These are phyloP conservation scores for Glutinoglossum americanum DNA, from an alignment of 495 filamentous ascomycete species.

Conservation along the genomic window DNA sequence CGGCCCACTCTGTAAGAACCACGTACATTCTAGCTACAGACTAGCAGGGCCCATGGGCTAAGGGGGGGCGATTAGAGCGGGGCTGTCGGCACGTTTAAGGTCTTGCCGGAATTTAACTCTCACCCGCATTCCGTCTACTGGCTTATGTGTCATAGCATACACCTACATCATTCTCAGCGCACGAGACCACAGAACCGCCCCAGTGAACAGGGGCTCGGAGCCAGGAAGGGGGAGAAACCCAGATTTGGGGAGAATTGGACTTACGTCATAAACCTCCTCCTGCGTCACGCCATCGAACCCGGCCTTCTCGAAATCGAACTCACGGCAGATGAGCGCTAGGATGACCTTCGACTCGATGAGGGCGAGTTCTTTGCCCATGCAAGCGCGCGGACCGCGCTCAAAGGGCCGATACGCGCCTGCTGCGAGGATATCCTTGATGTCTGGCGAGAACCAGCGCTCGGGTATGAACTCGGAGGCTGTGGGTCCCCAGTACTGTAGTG, in stretches of 20 bases:
- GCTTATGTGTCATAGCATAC: neutral
- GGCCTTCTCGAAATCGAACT: constrained; percentile 17
- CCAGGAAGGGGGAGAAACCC: too few relatives aligned
- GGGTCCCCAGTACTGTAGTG: constrained; percentile 1
- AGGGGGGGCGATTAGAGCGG: too few relatives aligned
- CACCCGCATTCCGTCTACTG: neutral
- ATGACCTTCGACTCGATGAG: constrained; percentile 25
- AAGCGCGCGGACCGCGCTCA: constrained; percentile 27
- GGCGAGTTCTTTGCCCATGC: constrained; percentile 32
- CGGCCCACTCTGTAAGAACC: too few relatives aligned
- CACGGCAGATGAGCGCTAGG: constrained; percentile 22
- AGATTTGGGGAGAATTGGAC: neutral
- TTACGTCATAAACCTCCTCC: neutral
- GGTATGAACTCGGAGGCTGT: constrained; percentile 22
- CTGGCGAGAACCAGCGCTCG: constrained; percentile 19
- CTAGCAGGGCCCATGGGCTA: too few relatives aligned
- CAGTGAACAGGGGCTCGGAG: too few relatives aligned
- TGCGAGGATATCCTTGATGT: constrained; percentile 12
- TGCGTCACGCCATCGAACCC: neutral
- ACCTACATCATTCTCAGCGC: too few relatives aligned
- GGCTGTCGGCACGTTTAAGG: neutral
- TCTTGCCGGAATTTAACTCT: neutral
- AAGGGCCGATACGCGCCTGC: constrained; percentile 28
- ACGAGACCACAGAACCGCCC: too few relatives aligned
- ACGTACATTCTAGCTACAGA: too few relatives aligned